Evolutionary conservation across 1,284 basidiomycete species (phyloP).

Genomic region (Erythrobasidium hasegawianum): DNA sequence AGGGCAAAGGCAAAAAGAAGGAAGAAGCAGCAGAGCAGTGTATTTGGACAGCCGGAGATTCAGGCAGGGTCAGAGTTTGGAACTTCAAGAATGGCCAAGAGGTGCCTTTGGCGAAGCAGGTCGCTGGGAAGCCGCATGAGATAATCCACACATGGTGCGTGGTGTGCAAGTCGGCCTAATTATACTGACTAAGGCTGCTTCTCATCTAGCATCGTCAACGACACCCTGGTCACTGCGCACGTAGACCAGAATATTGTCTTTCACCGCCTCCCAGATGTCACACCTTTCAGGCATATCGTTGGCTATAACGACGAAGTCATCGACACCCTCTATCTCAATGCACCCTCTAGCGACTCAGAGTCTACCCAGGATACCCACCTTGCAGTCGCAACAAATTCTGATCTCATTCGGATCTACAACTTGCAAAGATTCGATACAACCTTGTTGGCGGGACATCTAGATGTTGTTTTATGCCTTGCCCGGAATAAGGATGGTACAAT

Average conservation of each 20-base stretch:
- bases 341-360: conserved; percentile 44
- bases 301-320: conserved; percentile 99
- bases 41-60: conserved; percentile 85
- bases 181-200: too few relatives aligned
- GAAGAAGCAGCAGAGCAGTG: conserved; percentile 43
- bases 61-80: conserved; percentile 78
- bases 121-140: conserved; percentile 41
- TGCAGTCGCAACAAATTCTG: conserved; percentile 93
- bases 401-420: conserved; percentile 80
- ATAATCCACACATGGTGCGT: conserved; percentile 42
- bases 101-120: conserved; percentile 53
- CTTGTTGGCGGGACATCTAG: conserved; percentile 78
- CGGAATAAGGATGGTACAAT: conserved; percentile 63
- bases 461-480: conserved; percentile 85
- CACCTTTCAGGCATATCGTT: conserved; percentile 76
- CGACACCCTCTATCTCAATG: conserved; percentile 72
- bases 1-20: conserved; percentile 47
- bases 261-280: conserved; percentile 64
- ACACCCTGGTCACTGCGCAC: conserved; percentile 73
- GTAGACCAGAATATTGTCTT: conserved; percentile 96
- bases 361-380: conserved; percentile 63
- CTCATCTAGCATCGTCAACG: conserved; percentile 48
- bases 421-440: conserved; percentile 64
- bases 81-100: conserved; percentile 65
- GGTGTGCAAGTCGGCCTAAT: background rate